Evolutionary conservation across 2,329 filamentous ascomycete genomes (phyloP), one percentile per base, ranked within the genome.

Genomic region (Cryphonectria radicalis): DNA sequence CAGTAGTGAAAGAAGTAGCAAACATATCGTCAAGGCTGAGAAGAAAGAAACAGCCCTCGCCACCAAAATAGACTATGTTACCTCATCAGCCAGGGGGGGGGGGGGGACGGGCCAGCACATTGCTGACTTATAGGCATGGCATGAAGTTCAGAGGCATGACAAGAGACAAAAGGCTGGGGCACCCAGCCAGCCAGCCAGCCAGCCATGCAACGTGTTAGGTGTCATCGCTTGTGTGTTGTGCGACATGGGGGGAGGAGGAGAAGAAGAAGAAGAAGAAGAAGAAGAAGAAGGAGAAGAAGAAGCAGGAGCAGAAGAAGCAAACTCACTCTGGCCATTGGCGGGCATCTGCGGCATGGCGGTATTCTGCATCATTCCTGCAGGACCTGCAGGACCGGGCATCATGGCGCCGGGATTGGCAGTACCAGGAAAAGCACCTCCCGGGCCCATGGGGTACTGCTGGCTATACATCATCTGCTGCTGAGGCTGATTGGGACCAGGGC

Each of bases 301-400:
- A 73, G 75, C 74, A 72, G 74, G 78, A 73, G 7, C 6, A 77
- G 74, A 75, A 76, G 74, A 73, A 73, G 75, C 74, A 72, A 73
- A 84, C 87, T 85, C 82, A 89, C 87, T 88, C 78, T 89, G 87
- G 68, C 87, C 86, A 83, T 89, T 89, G 74, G 85, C 80, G 75
- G 83, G 82, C 86, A 89, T 89, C 78, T 87, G 86, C 74, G 84
- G 84, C 86, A 89, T 88, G 77, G 81, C 85, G 76, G 86, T 80
- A 78, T 85, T 89, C 81, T 87, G 88, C 88, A 91, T 90, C 88
- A 91, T 90, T 77, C 84, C 87, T 80, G 83, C 84, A 81, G 85
- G 84, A 57, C 84, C 85, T 74, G 80, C 80, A 74, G 82, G 84
- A 66, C 82, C 81, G 83, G 88, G 88, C 86, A 89, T 88, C 80